Conservation (phyloP, 139 green algal species). For the Chlamydomonas schloesseri region DNA sequence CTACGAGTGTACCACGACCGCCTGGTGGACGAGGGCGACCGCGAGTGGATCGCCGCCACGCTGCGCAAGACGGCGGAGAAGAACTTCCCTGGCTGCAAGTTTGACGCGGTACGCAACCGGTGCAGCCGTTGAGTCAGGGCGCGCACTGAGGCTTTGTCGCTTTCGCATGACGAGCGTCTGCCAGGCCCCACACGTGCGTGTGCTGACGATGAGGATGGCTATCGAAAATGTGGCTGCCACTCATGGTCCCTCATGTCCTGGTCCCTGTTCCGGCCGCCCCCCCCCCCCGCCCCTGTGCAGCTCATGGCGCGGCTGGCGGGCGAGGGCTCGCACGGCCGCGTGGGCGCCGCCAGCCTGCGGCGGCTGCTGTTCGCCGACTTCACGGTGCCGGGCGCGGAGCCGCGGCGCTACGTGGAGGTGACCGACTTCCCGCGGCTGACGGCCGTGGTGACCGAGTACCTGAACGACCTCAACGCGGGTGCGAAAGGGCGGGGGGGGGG, state of each 20-base stretch:
- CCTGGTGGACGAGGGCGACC: constrained; percentile 73
- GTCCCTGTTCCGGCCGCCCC: too few relatives aligned
- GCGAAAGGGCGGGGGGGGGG: neutral
- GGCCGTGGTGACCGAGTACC: constrained; percentile 68
- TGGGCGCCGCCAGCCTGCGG: constrained; percentile 49
- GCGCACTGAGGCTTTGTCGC: too few relatives aligned
- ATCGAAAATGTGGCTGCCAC: too few relatives aligned
- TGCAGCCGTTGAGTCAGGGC: too few relatives aligned
- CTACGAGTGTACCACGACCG: constrained; percentile 82
- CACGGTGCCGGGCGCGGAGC: constrained; percentile 68
- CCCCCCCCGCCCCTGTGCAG: too few relatives aligned
- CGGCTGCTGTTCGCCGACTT: constrained; percentile 83
- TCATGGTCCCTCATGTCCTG: too few relatives aligned
- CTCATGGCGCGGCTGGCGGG: constrained; percentile 11
- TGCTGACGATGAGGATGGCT: too few relatives aligned
- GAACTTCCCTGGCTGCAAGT: constrained; percentile 24
- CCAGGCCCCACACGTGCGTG: too few relatives aligned
- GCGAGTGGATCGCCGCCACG: constrained; percentile 62
- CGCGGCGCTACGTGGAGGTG: constrained; percentile 48
- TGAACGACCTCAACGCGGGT: constrained; percentile 57
- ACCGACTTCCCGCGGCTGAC: constrained; percentile 32
- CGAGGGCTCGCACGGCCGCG: neutral
- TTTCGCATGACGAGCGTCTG: too few relatives aligned
- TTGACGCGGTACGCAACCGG: constrained; percentile 25
- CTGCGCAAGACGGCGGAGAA: constrained; percentile 11